A percentile compares a stretch with the other conserved stretches of the same genome.
Conservation (phyloP, 768 basidiomycete species). For the Harrya chromipes region DNA sequence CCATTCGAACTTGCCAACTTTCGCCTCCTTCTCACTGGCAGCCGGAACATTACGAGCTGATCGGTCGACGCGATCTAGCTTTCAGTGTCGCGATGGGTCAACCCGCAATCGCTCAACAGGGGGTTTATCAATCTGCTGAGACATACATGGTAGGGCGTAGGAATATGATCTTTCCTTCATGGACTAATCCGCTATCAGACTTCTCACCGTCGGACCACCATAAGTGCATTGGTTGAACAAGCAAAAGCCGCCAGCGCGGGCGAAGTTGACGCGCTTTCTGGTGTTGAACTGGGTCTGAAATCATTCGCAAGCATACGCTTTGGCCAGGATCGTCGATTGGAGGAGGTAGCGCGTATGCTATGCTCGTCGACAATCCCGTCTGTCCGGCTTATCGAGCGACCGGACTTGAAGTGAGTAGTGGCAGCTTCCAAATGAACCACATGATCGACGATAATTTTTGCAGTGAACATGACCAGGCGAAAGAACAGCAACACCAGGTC, state of each 20-base stretch:
- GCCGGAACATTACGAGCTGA: conserved; percentile 33
- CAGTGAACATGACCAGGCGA: conserved; percentile 85
- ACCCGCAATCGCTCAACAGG: conserved; percentile 28
- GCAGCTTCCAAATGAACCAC: not conserved
- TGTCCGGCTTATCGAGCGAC: conserved; percentile 63
- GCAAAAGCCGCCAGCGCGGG: conserved; percentile 50
- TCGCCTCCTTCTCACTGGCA: conserved; percentile 76
- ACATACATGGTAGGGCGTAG: conserved; percentile 28
- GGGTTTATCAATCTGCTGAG: conserved; percentile 30
- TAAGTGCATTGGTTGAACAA: conserved; percentile 49
- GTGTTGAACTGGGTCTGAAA: conserved; percentile 68
- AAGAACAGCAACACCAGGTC: conserved; percentile 81
- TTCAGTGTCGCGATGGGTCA: conserved; percentile 32
- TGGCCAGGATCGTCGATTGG: conserved; percentile 82
- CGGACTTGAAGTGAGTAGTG: conserved; percentile 61
- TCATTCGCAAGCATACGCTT: conserved; percentile 85
- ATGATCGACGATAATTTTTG: conserved; percentile 1
- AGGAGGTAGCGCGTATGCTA: conserved; percentile 89
- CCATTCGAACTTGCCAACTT: conserved; percentile 78
- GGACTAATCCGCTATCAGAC: conserved; percentile 40
- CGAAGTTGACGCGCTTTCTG: conserved; percentile 58
- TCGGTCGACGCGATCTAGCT: conserved; percentile 32
- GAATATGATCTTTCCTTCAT: not conserved
- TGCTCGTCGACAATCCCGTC: conserved; percentile 72
- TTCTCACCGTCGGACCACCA: conserved; percentile 46